Evolutionary conservation across 768 basidiomycete genomes (phyloP), one percentile per base, ranked within the genome.

Genomic region (Psilocybe azurescens): DNA sequence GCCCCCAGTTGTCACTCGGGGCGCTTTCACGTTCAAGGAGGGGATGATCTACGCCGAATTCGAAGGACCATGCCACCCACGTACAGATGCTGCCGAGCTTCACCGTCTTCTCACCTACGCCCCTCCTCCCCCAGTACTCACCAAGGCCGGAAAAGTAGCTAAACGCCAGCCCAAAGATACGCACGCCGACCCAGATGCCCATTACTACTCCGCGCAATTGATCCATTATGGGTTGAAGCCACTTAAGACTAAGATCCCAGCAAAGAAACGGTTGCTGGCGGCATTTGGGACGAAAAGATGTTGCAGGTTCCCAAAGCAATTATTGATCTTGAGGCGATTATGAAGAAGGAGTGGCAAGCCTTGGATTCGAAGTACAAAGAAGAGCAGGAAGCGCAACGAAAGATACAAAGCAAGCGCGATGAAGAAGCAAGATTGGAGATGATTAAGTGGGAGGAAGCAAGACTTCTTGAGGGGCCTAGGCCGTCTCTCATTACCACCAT

Each of bases 171-270:
- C 71, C 5, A 53, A 61, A 5, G 29, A 30, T 30, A 61, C 67
- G 1, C 68, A 69, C 59, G 64, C 67, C 51, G 73, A 73, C 51
- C 60, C 48, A 10, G 63, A 67, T 8, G 63, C 51, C 4, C 66
- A 71, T 32, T 74, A 70, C 50, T 74, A 75, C 55, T n/a, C 61
- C 51, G 69, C 68, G 10, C 73, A 75, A 50, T 63, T 72, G 24
- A 18, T 68, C 6, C 73, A 74, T 58, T 71, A 75, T 54, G 73
- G 72, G 5, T 64, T 74, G 14, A 68, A 69, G 57, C 59, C 61
- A 33, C 60, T 64, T 24, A 75, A 71, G 66, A 70, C 69, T 16
- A 67, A 68, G 52, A 69, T 67, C 2, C 55, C 70, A 1, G 71
- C 72, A 32, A 74, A 74, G 62, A 70, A 68, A 56, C 60, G 65